A percentile compares a stretch with the other conserved stretches of the same genome.
Evolutionary conservation across 164 flowering plant genomes (phyloP).

Genomic region (Chimonanthus praecox): DNA sequence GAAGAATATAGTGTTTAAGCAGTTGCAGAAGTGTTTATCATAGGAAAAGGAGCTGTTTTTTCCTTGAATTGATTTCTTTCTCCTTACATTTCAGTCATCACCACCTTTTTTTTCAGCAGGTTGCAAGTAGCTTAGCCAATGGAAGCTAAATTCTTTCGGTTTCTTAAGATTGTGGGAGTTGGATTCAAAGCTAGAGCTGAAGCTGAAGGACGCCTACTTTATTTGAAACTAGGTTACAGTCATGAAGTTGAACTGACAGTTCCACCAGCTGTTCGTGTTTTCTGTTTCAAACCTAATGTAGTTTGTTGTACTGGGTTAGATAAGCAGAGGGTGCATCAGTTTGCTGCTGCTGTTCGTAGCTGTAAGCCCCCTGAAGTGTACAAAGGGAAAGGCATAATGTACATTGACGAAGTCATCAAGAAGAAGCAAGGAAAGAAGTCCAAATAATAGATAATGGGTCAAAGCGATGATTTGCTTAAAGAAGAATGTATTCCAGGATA

Average conservation of each 20-base stretch:
- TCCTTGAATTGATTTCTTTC: not conserved
- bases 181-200: slow-evolving; percentile 95
- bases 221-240: slow-evolving; percentile 82
- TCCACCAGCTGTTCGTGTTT: slow-evolving; percentile 89
- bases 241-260: slow-evolving; percentile 88
- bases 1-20: not conserved
- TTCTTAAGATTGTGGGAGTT: slow-evolving; percentile 84
- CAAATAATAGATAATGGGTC: slow-evolving; percentile 27
- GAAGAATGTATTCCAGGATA: not conserved
- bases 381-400: slow-evolving; percentile 92
- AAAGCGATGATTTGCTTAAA: not conserved
- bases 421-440: slow-evolving; percentile 88
- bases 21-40: not conserved
- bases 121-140: slow-evolving; percentile 14
- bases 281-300: slow-evolving; percentile 73
- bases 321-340: slow-evolving; percentile 75
- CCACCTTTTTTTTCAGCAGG: not conserved
- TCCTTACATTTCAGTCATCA: not conserved
- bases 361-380: slow-evolving; percentile 91
- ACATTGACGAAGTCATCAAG: slow-evolving; percentile 74
- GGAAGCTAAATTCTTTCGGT: slow-evolving; percentile 84
- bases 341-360: slow-evolving; percentile 74
- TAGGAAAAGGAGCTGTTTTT: no score
- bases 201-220: slow-evolving; percentile 68
- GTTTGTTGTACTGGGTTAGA: slow-evolving; percentile 84